Evolutionary conservation across 306 rosid genomes (phyloP).

Genomic region (Potentilla sterilis): DNA sequence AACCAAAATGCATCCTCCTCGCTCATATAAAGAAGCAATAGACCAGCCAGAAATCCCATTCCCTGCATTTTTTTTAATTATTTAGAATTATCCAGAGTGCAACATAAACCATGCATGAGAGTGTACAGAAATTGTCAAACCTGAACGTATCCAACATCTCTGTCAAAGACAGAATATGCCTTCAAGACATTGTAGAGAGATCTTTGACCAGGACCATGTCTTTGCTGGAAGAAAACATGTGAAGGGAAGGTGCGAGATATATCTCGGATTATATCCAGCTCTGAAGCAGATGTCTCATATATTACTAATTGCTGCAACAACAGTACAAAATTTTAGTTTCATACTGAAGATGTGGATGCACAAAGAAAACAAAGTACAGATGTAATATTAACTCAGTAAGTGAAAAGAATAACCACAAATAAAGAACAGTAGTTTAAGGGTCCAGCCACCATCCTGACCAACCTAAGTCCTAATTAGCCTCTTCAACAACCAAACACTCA

Average conservation of each 20-base stretch:
- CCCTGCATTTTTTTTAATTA: conserved; percentile 67
- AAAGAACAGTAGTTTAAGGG: background rate
- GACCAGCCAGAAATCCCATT: conserved; percentile 96
- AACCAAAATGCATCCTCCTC: conserved; percentile 99
- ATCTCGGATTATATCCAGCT: conserved; percentile 93
- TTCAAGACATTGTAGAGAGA: conserved; percentile 95
- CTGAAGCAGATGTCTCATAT: conserved; percentile 93
- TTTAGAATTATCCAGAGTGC: conserved; percentile 17
- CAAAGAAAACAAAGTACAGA: background rate
- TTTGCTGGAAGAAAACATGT: conserved; percentile 94
- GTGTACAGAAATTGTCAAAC: conserved; percentile 40
- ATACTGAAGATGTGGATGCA: conserved; percentile 6
- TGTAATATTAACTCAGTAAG: background rate
- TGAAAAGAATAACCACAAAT: conserved; percentile 12
- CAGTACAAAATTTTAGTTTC: conserved; percentile 26
- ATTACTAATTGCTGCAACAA: conserved; percentile 91
- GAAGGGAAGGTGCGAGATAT: conserved; percentile 97
- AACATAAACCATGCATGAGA: conserved; percentile 14
- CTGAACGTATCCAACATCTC: conserved; percentile 99
- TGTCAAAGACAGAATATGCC: conserved; percentile 93
- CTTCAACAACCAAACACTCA: conserved; percentile 1
- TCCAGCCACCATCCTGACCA: background rate
- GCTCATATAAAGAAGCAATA: conserved; percentile 95
- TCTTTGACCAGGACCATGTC: conserved; percentile 99
- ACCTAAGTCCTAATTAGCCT: background rate